These are phyloP conservation scores for Amphicarpaea edgeworthii DNA, from an alignment of 306 rosid genomes.

Conservation along the genomic window DNA sequence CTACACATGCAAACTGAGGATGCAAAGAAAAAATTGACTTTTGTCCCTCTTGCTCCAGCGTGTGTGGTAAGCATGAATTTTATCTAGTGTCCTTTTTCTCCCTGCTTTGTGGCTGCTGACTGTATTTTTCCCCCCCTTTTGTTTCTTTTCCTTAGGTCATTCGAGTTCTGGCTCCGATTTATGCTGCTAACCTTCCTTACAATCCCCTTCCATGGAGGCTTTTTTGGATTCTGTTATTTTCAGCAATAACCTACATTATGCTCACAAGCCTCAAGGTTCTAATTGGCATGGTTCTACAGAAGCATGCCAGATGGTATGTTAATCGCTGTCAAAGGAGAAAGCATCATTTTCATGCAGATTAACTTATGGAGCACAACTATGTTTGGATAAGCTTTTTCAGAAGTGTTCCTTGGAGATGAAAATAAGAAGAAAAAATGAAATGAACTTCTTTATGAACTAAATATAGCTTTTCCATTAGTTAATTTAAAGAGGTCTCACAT, in stretches of 20 bases:
- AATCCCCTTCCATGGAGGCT: slow-evolving; percentile 72
- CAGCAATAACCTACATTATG: slow-evolving; percentile 71
- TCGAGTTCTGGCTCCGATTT: slow-evolving; percentile 88
- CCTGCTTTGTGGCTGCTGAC: slow-evolving; percentile 26
- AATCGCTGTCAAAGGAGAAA: slow-evolving; percentile 78
- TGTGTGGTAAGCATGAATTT: slow-evolving; percentile 79
- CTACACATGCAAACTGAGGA: slow-evolving; percentile 67
- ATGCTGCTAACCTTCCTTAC: slow-evolving; percentile 76
- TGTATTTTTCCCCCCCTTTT: neutral
- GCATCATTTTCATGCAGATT: slow-evolving; percentile 77
- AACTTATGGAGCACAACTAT: slow-evolving; percentile 6
- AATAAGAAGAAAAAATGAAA: too few relatives aligned
- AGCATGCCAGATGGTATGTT: slow-evolving; percentile 85
- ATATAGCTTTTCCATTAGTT: too few relatives aligned
- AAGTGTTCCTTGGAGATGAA: too few relatives aligned
- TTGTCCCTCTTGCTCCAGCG: slow-evolving; percentile 94
- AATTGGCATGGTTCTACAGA: slow-evolving; percentile 70
- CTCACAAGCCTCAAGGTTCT: slow-evolving; percentile 89
- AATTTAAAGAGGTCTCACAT: too few relatives aligned
- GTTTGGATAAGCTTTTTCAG: too few relatives aligned
- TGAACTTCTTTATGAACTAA: too few relatives aligned
- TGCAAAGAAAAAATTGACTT: slow-evolving; percentile 75
- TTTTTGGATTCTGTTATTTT: slow-evolving; percentile 62
- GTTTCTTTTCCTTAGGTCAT: slow-evolving; percentile 64
- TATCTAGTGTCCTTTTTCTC: neutral